Conservation (phyloP, 164 flowering plant genomes). For the Brasenia schreberi region DNA sequence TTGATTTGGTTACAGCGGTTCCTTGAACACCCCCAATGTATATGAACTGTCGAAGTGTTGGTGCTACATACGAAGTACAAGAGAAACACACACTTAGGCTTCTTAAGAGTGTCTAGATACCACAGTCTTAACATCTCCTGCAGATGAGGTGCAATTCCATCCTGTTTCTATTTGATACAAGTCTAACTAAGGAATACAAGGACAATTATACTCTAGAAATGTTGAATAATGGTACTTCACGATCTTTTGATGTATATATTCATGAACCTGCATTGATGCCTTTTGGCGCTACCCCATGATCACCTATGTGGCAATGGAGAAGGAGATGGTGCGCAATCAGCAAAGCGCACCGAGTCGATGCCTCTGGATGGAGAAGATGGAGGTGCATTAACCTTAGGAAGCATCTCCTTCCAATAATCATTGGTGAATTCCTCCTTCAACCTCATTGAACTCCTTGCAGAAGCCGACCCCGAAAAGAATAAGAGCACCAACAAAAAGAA, state of each 20-base stretch:
- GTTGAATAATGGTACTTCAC: too few species aligned
- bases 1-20: too few species aligned
- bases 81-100: too few species aligned
- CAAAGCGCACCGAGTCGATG: slow-evolving; percentile 1
- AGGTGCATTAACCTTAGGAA: slow-evolving; percentile 4
- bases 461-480: background rate
- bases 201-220: too few species aligned
- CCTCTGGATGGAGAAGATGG: slow-evolving; percentile 8
- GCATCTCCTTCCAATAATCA: slow-evolving; percentile 5
- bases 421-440: background rate
- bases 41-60: too few species aligned
- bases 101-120: too few species aligned
- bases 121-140: too few species aligned
- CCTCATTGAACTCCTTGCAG: background rate
- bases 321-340: background rate
- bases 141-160: too few species aligned
- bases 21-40: too few species aligned
- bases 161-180: too few species aligned
- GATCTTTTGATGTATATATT: background rate
- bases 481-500: background rate
- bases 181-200: too few species aligned
- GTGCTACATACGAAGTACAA: too few species aligned
- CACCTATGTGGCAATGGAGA: background rate
- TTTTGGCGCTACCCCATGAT: background rate
- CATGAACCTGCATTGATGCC: background rate